These are phyloP conservation scores for Kluyveromyces marxianus DNA, from an alignment of 1,139 yeast species.

Conservation along the genomic window DNA sequence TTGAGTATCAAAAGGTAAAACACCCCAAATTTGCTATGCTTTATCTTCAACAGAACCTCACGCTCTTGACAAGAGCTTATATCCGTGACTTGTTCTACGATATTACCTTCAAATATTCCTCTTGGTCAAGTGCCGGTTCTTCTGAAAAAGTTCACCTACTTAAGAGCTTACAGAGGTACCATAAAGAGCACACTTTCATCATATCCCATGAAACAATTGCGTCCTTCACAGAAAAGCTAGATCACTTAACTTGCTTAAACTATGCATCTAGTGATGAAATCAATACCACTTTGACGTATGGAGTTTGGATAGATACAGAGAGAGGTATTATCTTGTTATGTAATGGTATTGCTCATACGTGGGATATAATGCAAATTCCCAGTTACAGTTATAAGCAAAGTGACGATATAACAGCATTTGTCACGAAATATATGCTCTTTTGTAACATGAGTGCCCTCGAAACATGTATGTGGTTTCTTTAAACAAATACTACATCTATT, in stretches of 20 bases:
- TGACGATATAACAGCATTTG: constrained; percentile 9
- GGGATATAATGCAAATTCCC: constrained; percentile 10
- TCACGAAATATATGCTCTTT: constrained; percentile 18
- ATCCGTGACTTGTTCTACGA: constrained; percentile 10
- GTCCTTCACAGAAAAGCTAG: neutral
- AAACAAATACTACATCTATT: neutral
- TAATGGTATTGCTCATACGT: constrained; percentile 11
- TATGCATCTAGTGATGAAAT: neutral
- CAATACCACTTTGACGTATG: constrained; percentile 9
- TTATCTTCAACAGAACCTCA: constrained; percentile 9
- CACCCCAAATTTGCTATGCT: constrained; percentile 4
- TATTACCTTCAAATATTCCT: constrained; percentile 8
- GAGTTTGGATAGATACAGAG: constrained; percentile 19
- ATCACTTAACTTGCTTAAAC: constrained; percentile 2
- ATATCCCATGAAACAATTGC: neutral
- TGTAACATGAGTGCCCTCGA: constrained; percentile 18
- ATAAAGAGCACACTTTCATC: constrained; percentile 1
- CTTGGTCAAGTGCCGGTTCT: constrained; percentile 3
- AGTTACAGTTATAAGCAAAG: constrained; percentile 12
- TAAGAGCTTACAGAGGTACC: neutral
- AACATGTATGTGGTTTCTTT: constrained; percentile 13
- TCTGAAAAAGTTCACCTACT: neutral
- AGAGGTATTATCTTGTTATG: constrained; percentile 19
- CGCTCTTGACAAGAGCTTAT: constrained; percentile 8
- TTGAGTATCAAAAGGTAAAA: constrained; percentile 5